Evolutionary conservation across 805 yeast genomes (phyloP).

Genomic region (Diddensiella caesifluorescens): DNA sequence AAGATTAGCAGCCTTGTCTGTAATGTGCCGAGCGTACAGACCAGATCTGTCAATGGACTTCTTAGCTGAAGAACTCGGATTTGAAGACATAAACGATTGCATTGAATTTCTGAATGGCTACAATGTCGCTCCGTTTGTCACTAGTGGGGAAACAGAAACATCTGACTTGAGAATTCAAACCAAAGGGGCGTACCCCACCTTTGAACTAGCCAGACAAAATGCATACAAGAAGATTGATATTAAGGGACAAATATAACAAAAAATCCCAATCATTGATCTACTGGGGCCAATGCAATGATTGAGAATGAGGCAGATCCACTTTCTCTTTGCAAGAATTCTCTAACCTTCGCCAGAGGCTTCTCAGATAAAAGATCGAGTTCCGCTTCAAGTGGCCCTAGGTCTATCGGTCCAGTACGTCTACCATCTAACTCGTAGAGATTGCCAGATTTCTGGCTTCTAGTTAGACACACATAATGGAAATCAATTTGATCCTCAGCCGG

Average conservation of each 20-base stretch:
- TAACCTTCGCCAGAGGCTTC: conserved; percentile 49
- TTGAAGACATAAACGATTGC: conserved; percentile 38
- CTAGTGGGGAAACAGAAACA: conserved; percentile 10
- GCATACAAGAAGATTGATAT: conserved; percentile 66
- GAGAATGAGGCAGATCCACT: conserved; percentile 48
- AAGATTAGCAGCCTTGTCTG: conserved; percentile 50
- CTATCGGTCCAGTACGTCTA: conserved; percentile 69
- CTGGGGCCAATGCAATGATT: conserved; percentile 53
- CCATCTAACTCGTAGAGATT: conserved; percentile 85
- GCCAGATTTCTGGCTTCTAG: conserved; percentile 47
- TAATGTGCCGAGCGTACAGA: conserved; percentile 51
- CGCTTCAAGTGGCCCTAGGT: conserved; percentile 41
- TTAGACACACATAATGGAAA: conserved; percentile 73
- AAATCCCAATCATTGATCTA: not conserved
- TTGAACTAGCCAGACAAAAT: conserved; percentile 36
- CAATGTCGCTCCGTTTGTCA: conserved; percentile 34
- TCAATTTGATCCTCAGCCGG: conserved; percentile 43
- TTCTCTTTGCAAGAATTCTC: conserved; percentile 55
- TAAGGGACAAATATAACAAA: conserved; percentile 62
- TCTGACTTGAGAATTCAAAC: conserved; percentile 16
- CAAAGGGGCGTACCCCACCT: conserved; percentile 28
- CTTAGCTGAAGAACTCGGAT: conserved; percentile 29
- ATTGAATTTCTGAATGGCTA: conserved; percentile 40
- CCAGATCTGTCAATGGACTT: conserved; percentile 26
- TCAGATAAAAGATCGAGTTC: conserved; percentile 52